Evolutionary conservation across 2,329 filamentous ascomycete genomes (phyloP).

Genomic region (Coniella lustricola): DNA sequence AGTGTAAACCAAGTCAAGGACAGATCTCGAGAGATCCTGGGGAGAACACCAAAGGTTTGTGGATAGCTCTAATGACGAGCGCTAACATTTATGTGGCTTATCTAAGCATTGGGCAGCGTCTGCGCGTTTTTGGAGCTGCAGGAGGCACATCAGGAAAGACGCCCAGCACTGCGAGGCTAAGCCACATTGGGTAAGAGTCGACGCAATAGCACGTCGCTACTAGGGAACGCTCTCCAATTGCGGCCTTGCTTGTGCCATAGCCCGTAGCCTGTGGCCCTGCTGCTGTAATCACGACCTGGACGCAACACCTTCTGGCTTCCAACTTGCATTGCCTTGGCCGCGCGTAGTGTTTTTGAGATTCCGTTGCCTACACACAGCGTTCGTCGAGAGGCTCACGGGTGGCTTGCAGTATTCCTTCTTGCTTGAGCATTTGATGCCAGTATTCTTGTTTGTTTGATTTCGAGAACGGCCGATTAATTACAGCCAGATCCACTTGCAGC

Average conservation of each 20-base stretch:
- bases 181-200: constrained; percentile 4
- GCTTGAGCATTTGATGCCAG: constrained; percentile 1
- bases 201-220: neutral
- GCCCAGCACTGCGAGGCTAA: neutral
- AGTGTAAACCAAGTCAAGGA: too few species aligned
- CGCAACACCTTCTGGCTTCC: too few species aligned
- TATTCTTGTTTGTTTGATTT: constrained; percentile 2
- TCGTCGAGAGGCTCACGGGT: constrained; percentile 5
- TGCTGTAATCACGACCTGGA: constrained; percentile 7
- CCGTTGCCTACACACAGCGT: constrained; percentile 5
- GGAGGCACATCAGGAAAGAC: neutral
- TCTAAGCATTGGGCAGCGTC: neutral
- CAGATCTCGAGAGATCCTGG: too few species aligned
- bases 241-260: too few species aligned
- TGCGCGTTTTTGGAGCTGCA: neutral
- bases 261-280: too few species aligned
- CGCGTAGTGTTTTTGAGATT: constrained; percentile 1
- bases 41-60: too few species aligned
- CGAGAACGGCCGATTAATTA: constrained; percentile 3
- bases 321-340: neutral
- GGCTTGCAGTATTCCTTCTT: neutral
- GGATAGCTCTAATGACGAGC: too few species aligned
- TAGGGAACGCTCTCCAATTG: neutral
- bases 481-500: constrained; percentile 6
- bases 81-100: neutral